These are phyloP conservation scores for Lignosus rhinocerotis DNA, from an alignment of 1,284 basidiomycete species.

Conservation along the genomic window DNA sequence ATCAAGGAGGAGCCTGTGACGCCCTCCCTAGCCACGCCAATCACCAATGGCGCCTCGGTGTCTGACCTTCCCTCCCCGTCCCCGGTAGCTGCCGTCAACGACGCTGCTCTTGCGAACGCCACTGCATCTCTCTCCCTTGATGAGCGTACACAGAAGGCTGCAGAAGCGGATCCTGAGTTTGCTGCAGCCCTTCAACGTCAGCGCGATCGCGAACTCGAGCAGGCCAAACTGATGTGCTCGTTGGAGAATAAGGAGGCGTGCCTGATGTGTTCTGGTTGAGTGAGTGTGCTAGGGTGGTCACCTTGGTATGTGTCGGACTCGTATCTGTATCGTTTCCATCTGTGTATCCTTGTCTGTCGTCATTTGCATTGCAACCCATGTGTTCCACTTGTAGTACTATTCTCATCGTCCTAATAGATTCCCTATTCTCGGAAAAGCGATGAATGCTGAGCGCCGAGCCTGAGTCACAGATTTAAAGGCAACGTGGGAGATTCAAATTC, in stretches of 20 bases:
- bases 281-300: not conserved
- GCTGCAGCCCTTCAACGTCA: conserved; percentile 78
- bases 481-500: not conserved
- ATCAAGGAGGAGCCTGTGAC: conserved; percentile 30
- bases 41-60: conserved; percentile 8
- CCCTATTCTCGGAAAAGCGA: not conserved
- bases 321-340: conserved; percentile 13
- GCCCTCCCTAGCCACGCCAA: conserved; percentile 23
- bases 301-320: conserved; percentile 13
- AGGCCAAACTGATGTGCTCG: conserved; percentile 80
- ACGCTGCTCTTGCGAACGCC: conserved; percentile 18
- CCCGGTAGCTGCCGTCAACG: conserved; percentile 11
- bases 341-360: conserved; percentile 19
- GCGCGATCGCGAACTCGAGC: conserved; percentile 76
- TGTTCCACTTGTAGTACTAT: conserved; percentile 7
- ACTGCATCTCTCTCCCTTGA: conserved; percentile 32
- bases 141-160: conserved; percentile 52
- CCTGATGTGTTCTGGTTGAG: conserved; percentile 81
- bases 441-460: too few species aligned
- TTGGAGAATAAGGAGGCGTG: conserved; percentile 89
- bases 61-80: conserved; percentile 24
- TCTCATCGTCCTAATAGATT: conserved; percentile 2
- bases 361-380: conserved; percentile 14
- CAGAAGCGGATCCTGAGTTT: conserved; percentile 75
- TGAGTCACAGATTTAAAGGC: not conserved